Base-by-base conservation (phyloP, 2,329 filamentous ascomycete species). In the Monosporascus sp. region DNA sequence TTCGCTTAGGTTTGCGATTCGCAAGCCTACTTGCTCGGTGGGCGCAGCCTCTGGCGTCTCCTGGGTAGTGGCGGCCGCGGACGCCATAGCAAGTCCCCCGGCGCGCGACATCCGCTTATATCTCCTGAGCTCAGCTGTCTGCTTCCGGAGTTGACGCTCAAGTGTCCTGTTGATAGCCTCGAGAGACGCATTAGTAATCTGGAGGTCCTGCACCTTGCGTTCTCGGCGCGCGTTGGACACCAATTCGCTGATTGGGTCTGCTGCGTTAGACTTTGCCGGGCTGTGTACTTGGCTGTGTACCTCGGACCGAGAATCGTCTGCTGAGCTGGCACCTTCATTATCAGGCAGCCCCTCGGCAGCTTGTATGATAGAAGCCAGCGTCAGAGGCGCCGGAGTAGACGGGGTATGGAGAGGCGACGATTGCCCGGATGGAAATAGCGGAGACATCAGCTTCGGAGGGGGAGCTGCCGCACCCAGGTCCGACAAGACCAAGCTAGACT, bases 121-220 rank as follows among this genome's bases (percentile, higher is more conserved):
- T 44, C 93, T 81, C 53, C 94, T 86, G 35, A 99, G 70, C 67
- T 99, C 94, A 1, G 88, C 83, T 38, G 89, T 93, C 65, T 97
- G 93, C 67, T 96, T 96, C 26, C 91, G 85, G 63, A 99, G 80
- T 67, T 97, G 91, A 24, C 91, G 84, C 72, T 99, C 94, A 0
- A 99, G 75, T 0, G 91, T 94, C 51, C 92, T 82, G 67, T 99
- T 99, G 72, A 99, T 97, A 41, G 94, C 94, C 53, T 96, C 82
- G 3, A 99, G 79, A 1, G 92, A 97, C 1, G 91, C 94, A 65
- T 99, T 99, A 52, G 89, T 96, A 58, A 99, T 99, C 68, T 99
- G 91, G 6, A 99, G 77, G 68, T 99, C 94, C 60, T 97, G 82
- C 1, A 99, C 92, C 74, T 97, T 99, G 56, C 94, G 84, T 70